Percentiles rank a stretch among this genome's conserved stretches.
Evolutionary conservation across 2,329 filamentous ascomycete species (phyloP).

Genomic region (Arthroderma sp.): DNA sequence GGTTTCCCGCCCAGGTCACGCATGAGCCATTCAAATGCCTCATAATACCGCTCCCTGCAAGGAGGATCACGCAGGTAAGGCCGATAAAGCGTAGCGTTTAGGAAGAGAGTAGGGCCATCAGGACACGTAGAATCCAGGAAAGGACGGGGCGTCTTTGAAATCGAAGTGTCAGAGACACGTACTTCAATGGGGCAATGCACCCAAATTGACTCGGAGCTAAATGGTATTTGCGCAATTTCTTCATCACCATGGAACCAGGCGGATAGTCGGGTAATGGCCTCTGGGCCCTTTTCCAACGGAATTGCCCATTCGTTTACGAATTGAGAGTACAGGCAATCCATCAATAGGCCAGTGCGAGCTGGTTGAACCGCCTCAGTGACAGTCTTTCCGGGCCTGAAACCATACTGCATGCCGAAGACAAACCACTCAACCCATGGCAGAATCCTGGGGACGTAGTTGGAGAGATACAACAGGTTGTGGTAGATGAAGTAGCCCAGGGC

Average conservation of each 20-base stretch:
- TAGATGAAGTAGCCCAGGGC: constrained; percentile 77
- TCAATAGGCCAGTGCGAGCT: constrained; percentile 66
- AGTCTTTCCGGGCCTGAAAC: constrained; percentile 57
- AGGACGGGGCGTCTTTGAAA: constrained; percentile 41
- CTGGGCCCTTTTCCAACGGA: constrained; percentile 71
- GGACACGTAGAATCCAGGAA: constrained; percentile 60
- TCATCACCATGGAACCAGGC: constrained; percentile 73
- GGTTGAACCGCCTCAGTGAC: constrained; percentile 66
- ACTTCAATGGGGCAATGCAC: constrained; percentile 89
- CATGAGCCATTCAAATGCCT: constrained; percentile 87
- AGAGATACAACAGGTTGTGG: constrained; percentile 74
- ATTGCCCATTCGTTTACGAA: constrained; percentile 98
- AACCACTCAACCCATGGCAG: constrained; percentile 90
- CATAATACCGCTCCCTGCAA: constrained; percentile 65
- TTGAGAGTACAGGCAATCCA: constrained; percentile 98
- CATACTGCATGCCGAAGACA: constrained; percentile 95
- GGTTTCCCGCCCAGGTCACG: constrained; percentile 67
- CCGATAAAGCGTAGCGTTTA: constrained; percentile 82
- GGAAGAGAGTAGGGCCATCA: constrained; percentile 65
- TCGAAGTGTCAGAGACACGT: constrained; percentile 62
- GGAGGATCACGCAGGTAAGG: constrained; percentile 69
- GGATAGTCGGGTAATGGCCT: constrained; percentile 69
- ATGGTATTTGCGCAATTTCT: constrained; percentile 62
- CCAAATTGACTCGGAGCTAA: constrained; percentile 64
- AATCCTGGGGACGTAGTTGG: constrained; percentile 64